Base-by-base conservation (phyloP, 352 stramenopile species). In the Globisporangium okanoganense region DNA sequence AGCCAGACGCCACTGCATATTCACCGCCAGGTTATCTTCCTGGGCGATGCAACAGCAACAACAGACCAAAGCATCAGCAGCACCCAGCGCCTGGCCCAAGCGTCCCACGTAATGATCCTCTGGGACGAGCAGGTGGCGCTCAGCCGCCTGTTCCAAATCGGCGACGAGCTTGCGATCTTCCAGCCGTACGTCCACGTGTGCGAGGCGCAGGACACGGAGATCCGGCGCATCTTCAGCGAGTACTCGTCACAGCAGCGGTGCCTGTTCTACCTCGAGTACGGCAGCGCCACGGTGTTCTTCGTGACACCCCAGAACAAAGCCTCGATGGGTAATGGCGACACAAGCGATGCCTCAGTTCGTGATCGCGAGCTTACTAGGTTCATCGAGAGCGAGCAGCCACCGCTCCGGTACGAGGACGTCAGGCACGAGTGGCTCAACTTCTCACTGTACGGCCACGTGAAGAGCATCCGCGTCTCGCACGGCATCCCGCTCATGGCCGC, bases 91-190 rank as follows among this genome's bases (percentile, higher is more conserved):
- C 24, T 66, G 36, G 58, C 53, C 18, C 64, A 73, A 64, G 64
- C 59, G 0, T 75, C 79, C 14, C 76, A 87, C 44, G 61, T 85
- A 54, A 73, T 87, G 44, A 72, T 90, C 24, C 56, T 90, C 3
- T 90, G 80, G 80, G 80, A 88, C 33, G 80, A 90, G 13, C 80
- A 90, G 69, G 78, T 87, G 20, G 71, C 71, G 20, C 71, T 90
- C 10, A 90, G 80, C 67, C 74, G 71, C 0, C 54, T 90, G 3
- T 88, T 88, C 58, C 67, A 71, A 41, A 68, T 90, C 27, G 78
- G 73, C 0, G 80, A 88, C 40, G 76, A 67, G n/a, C 62, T 90
- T 10, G 70, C 66, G n/a, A 44, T 90, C 14, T 76, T 86, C 22
- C 71, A 90, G 50, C 80, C 80, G 16, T 90, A 86, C 36, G 67